Conservation (phyloP, 2,329 filamentous ascomycete genomes). For the Tolypocladium guangdongense region DNA sequence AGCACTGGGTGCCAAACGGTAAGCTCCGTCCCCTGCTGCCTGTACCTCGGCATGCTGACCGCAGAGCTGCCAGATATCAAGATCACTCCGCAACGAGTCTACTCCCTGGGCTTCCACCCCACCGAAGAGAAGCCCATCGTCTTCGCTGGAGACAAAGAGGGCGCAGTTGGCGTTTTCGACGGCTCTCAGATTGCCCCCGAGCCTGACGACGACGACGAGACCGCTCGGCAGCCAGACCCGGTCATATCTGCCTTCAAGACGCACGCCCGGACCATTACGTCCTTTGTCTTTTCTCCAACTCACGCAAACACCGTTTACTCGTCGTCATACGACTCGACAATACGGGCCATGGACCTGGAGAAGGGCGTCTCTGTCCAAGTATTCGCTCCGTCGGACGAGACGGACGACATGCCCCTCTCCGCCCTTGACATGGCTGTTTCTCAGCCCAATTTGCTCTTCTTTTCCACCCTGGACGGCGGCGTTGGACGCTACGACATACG, state of each 20-base stretch:
- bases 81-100: constrained; percentile 78
- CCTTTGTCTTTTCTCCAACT: constrained; percentile 65
- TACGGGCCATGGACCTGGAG: constrained; percentile 74
- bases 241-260: constrained; percentile 84
- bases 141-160: constrained; percentile 90
- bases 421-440: constrained; percentile 67
- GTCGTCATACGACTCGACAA: constrained; percentile 85
- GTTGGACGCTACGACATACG: constrained; percentile 77
- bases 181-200: constrained; percentile 59
- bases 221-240: constrained; percentile 54
- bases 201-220: constrained; percentile 57
- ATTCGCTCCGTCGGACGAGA: constrained; percentile 60
- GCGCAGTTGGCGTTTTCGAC: constrained; percentile 83
- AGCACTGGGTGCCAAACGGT: constrained; percentile 74
- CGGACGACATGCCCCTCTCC: constrained; percentile 69
- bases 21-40: constrained; percentile 3
- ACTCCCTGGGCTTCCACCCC: constrained; percentile 81
- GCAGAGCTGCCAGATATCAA: constrained; percentile 63
- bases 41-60: background rate
- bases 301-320: constrained; percentile 71
- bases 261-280: constrained; percentile 78
- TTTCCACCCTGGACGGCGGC: constrained; percentile 73
- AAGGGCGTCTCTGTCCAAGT: constrained; percentile 72
- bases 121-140: constrained; percentile 75
- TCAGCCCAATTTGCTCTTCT: constrained; percentile 67